Base-by-base conservation (phyloP, 306 rosid genomes). In the Bauhinia variegata region DNA sequence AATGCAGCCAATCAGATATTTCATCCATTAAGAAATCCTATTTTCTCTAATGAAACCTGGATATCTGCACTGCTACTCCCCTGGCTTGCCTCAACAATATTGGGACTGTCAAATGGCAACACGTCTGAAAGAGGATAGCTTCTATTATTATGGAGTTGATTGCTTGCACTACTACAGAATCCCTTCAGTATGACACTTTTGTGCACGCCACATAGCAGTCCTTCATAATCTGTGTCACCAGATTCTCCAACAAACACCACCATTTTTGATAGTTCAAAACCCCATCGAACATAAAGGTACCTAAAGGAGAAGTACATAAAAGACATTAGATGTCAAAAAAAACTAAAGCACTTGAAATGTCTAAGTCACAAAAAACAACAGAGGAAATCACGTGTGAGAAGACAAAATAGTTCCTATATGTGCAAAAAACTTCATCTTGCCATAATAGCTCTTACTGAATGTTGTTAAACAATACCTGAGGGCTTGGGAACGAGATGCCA, bases 181-280 rank as follows among this genome's bases (percentile, higher is more conserved):
- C 99, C 99, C 77, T 86, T 88, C 74, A 95, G 73, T 70, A 88
- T 73, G 11, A 95, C 88, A 67, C 92, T 95, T 74, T 61, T 86
- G 75, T 95, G 99, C 34, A 79, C 15, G 67, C 99, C 99, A 28
- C 91, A 90, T 37, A 95, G 86, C 72, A 95, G 72, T 49, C 92
- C 99, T 82, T 95, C 99, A n/a, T 88, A 95, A 70, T 95, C 99
- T 0, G 99, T 88, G 79, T 95, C 97, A 32, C 99, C 99, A 9
- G 88, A 79, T 57, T 90, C 99, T 67, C 99, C 99, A 17, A 85
- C 96, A 63, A 95, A 76, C 53, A 95, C 99, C 57, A 90, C 95
- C 92, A 95, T 85, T 77, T 86, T 95, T 7, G 99, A 84, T 63
- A 95, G 80, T 55, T 90, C 99, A 67, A 88, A 86, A 32, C 97